phyloP scores from a whole-genome alignment of 1,284 basidiomycete genomes.

The Cutaneotrichosporon sp. region DNA sequence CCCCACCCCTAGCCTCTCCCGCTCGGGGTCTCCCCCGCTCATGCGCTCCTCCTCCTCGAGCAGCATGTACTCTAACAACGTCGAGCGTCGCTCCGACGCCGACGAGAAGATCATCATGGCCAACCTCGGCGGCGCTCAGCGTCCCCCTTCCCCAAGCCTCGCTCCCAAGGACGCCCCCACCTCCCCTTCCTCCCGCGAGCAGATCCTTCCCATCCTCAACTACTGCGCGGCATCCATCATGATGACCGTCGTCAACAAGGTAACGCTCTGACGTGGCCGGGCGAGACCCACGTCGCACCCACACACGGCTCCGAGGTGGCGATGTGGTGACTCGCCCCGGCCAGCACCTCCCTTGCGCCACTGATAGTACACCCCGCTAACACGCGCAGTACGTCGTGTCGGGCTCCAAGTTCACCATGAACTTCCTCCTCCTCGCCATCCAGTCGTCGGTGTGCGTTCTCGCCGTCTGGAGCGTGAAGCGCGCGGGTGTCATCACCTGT shows the following conservation, averaged over 20 bases:
- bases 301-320: not conserved
- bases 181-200: conserved; percentile 35
- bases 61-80: conserved; percentile 26
- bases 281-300: not conserved
- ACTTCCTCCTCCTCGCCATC: conserved; percentile 88
- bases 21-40: conserved; percentile 39
- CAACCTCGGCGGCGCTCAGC: conserved; percentile 29
- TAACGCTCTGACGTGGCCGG: conserved; percentile 40
- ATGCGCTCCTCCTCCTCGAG: conserved; percentile 27
- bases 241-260: conserved; percentile 99
- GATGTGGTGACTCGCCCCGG: not conserved
- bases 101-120: conserved; percentile 35
- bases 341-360: not conserved
- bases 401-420: conserved; percentile 93
- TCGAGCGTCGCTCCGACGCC: conserved; percentile 23
- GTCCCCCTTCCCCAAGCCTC: conserved; percentile 21
- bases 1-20: conserved; percentile 40
- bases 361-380: not conserved
- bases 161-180: not conserved
- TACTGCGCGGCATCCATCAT: conserved; percentile 94
- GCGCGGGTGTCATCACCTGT: conserved; percentile 76
- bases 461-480: conserved; percentile 75
- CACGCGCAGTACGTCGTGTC: conserved; percentile 83
- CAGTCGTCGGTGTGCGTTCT: conserved; percentile 84
- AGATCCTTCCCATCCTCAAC: conserved; percentile 74